Evolutionary conservation across 345 rosid species (phyloP).

Genomic region (Hibiscus mutabilis): DNA sequence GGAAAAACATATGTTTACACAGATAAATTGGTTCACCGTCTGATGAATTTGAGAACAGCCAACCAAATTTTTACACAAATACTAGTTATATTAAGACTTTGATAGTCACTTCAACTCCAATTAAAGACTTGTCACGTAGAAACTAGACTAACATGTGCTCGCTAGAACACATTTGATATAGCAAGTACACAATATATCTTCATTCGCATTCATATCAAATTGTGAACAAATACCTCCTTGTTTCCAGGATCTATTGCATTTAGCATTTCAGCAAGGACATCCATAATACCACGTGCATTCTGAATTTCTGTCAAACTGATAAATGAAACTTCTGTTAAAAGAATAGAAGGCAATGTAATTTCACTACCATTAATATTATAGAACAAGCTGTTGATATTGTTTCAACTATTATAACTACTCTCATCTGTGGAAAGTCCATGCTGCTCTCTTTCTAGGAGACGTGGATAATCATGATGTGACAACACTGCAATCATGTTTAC

Average conservation of each 20-base stretch:
- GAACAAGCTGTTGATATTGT: not conserved
- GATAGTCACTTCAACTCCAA: not conserved
- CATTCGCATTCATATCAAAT: not conserved
- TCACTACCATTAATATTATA: conserved; percentile 2
- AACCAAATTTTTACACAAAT: not conserved
- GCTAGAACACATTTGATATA: too few relatives aligned
- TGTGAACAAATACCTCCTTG: conserved; percentile 57
- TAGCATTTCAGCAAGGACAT: conserved; percentile 95
- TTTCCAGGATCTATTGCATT: conserved; percentile 85
- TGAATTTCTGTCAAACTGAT: conserved; percentile 91
- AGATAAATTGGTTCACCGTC: not conserved
- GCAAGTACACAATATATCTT: not conserved
- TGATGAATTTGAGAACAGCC: not conserved
- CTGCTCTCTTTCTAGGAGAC: not conserved
- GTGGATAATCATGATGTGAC: not conserved
- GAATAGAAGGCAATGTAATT: not conserved
- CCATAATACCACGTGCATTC: conserved; percentile 97
- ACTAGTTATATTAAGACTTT: not conserved
- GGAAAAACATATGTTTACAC: not conserved
- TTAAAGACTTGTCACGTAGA: not conserved
- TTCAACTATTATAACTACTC: conserved; percentile 2
- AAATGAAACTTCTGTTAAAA: conserved; percentile 28
- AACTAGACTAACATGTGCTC: too few relatives aligned
- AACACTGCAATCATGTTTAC: not conserved
- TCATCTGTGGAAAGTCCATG: not conserved